Percentiles rank a stretch among this genome's conserved stretches.
phyloP scores from a whole-genome alignment of 768 basidiomycete species.

The Rhodotorula graminis region DNA sequence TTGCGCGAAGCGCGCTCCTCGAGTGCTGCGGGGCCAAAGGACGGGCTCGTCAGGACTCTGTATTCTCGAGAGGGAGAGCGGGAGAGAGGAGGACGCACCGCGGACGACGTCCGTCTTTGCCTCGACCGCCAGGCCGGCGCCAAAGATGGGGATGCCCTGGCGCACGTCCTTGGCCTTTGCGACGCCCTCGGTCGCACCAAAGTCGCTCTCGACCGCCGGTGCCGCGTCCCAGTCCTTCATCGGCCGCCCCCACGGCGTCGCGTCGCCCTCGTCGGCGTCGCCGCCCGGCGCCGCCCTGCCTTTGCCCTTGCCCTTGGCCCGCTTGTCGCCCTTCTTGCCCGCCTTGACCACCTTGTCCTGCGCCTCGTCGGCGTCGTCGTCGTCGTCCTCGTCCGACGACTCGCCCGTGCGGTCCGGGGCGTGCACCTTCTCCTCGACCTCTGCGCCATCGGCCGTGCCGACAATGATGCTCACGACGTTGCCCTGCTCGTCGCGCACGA shows the following conservation, averaged over 20 bases:
- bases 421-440: constrained; percentile 46
- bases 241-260: constrained; percentile 33
- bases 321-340: not conserved
- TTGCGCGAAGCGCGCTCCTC: constrained; percentile 18
- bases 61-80: no score
- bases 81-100: constrained; percentile 1
- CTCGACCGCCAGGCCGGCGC: not conserved
- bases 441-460: constrained; percentile 38
- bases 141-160: constrained; percentile 36
- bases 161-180: not conserved
- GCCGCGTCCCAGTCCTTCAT: constrained; percentile 29
- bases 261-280: not conserved
- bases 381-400: constrained; percentile 22
- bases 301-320: not conserved
- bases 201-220: not conserved
- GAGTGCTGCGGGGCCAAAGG: constrained; percentile 4
- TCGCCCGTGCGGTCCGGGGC: constrained; percentile 38
- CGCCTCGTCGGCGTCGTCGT: constrained; percentile 21
- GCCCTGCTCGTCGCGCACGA: constrained; percentile 72
- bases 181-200: constrained; percentile 8
- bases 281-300: not conserved
- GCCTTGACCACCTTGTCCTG: constrained; percentile 17
- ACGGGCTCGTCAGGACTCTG: not conserved
- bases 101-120: constrained; percentile 37
- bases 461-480: constrained; percentile 57